phyloP scores from a whole-genome alignment of 495 filamentous ascomycete genomes.

The Hypoxylon trugodes region DNA sequence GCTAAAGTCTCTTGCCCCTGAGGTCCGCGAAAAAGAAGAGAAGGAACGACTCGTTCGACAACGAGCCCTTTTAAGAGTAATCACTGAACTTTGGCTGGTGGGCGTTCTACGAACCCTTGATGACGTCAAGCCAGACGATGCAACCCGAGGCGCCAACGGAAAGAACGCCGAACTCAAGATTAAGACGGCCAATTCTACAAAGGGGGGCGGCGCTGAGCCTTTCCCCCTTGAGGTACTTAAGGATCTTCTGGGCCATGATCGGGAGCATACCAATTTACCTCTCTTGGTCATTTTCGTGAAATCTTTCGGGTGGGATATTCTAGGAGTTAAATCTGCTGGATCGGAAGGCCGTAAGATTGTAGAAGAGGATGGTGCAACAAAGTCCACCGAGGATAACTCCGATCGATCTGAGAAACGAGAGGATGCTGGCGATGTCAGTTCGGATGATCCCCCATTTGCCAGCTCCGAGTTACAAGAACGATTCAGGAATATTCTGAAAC shows the following conservation, averaged over 20 bases:
- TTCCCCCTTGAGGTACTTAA: constrained; percentile 97
- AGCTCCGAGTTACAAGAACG: constrained; percentile 80
- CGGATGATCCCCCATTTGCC: constrained; percentile 75
- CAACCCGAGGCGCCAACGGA: constrained; percentile 63
- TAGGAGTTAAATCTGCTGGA: constrained; percentile 75
- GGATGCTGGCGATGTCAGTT: constrained; percentile 42
- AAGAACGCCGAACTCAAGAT: constrained; percentile 64
- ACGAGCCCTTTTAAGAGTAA: constrained; percentile 83
- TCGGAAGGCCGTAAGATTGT: constrained; percentile 84
- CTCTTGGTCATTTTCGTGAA: constrained; percentile 95
- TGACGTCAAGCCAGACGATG: constrained; percentile 89
- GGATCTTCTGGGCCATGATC: constrained; percentile 91
- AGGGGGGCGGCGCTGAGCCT: constrained; percentile 74
- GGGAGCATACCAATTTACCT: constrained; percentile 90
- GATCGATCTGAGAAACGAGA: constrained; percentile 53
- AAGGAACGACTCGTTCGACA: constrained; percentile 91
- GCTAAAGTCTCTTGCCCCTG: constrained; percentile 78
- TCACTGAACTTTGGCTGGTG: constrained; percentile 96
- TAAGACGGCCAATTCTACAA: constrained; percentile 53
- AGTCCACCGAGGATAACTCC: constrained; percentile 54
- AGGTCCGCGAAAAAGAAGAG: constrained; percentile 92
- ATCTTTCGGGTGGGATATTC: constrained; percentile 92
- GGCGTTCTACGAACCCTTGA: constrained; percentile 87
- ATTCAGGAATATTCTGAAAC: constrained; percentile 85
- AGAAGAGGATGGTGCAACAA: constrained; percentile 82